Base-by-base conservation (phyloP, 2,329 filamentous ascomycete genomes). In the Lachnellula subtilissima region DNA sequence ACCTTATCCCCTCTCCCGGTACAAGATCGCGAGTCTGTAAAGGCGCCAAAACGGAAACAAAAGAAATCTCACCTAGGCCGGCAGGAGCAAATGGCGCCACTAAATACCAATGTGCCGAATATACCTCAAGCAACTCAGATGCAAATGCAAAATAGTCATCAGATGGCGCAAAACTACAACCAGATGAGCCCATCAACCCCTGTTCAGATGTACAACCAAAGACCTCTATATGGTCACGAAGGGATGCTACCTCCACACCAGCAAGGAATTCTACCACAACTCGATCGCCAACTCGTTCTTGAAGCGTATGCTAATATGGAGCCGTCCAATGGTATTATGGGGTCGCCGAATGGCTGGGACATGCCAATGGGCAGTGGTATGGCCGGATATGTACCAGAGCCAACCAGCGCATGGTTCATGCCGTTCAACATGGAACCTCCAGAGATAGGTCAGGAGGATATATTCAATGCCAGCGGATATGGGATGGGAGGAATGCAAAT, bases 391-490 rank as follows among this genome's bases (percentile, higher is more conserved):
- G 55, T 60, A 11, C 64, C 56, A 7, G 80, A 83, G 58, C 74
- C 78, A 2, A 80, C 76, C 50, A 87, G 86, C 52, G 89, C 88
- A 5, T 97, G 92, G 89, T 96, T 95, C 71, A 85, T 96, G 76
- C 91, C 92, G 1, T 96, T 96, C 73, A 95, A 96, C 69, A 84
- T 96, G 73, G 89, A 94, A 56, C 89, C 91, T 19, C 85, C 88
- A 0, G 82, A 84, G 55, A 72, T 82, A 63, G 61, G 15, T 52
- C 55, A 12, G 56, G 55, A 19, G 54, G 52, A 42, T 66, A 61
- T 53, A 32, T 32, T 32, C 17, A 60, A 65, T 55, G 58, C 59
- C 35, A 58, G 61, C 37, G 42, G 55, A 37, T 51, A 55, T 32
- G 66, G 58, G 57, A 61, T 79, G 60, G 69, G 69, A 23, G 73